Conservation (phyloP, 2,329 filamentous ascomycete genomes). For the Fusarium begoniae region DNA sequence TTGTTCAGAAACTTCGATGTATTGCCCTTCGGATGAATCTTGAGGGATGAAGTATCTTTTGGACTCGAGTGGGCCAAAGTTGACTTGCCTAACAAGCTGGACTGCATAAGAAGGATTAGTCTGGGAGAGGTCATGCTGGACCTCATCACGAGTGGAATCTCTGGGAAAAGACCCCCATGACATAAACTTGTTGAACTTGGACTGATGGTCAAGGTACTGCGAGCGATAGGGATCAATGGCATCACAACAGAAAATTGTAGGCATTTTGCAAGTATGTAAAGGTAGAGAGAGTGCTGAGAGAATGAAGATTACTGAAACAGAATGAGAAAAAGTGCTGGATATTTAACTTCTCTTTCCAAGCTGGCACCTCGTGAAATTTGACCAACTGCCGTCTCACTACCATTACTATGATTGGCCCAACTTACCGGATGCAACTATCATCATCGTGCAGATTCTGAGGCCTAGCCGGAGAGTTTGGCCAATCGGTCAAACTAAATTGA, state of each 20-base stretch:
- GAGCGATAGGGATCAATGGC: neutral
- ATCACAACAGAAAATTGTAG: neutral
- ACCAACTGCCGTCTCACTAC: too few species aligned
- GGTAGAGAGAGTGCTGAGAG: neutral
- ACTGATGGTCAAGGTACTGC: neutral
- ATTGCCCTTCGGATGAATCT: neutral
- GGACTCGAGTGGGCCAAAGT: neutral
- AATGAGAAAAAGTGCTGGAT: neutral
- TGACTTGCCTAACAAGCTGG: neutral
- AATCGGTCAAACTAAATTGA: neutral
- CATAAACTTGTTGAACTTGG: neutral
- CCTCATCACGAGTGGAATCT: neutral
- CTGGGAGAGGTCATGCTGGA: neutral
- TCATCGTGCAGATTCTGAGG: slow-evolving; percentile 38
- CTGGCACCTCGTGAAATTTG: too few species aligned
- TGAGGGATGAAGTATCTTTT: neutral
- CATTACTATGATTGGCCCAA: neutral
- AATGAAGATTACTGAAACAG: neutral
- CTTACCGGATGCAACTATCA: neutral
- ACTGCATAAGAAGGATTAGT: neutral
- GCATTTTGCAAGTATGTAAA: neutral
- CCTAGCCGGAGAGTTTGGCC: neutral
- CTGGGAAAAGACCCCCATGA: neutral
- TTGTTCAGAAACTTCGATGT: neutral
- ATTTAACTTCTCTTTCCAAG: neutral